Conservation (phyloP, 2,329 filamentous ascomycete species). For the Penicillium glabrum region DNA sequence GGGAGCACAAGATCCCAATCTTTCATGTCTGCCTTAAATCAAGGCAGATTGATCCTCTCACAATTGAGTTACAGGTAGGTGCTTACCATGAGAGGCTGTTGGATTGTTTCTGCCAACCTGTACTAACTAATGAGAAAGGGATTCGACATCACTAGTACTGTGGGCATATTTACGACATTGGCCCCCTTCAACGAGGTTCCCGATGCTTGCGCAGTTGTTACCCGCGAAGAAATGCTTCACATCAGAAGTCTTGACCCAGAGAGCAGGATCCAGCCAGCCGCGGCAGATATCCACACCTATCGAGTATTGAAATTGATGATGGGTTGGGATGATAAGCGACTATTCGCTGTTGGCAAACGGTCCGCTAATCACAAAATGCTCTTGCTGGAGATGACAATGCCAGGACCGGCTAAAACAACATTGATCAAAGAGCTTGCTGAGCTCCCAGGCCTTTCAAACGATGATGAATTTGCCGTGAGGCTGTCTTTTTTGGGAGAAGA, state of each 20-base stretch:
- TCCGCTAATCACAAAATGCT: slow-evolving; percentile 20
- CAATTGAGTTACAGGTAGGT: neutral
- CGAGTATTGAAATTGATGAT: slow-evolving; percentile 29
- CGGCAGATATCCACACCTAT: slow-evolving; percentile 26
- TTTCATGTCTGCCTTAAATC: neutral
- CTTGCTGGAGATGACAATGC: slow-evolving; percentile 23
- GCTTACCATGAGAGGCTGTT: neutral
- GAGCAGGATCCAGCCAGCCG: neutral
- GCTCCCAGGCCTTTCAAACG: neutral
- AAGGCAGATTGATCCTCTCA: neutral
- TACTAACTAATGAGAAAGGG: neutral
- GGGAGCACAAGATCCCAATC: neutral
- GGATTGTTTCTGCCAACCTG: neutral
- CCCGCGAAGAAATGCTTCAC: slow-evolving; percentile 27
- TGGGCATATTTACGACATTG: slow-evolving; percentile 31
- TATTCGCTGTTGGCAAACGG: slow-evolving; percentile 26
- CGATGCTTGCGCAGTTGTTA: slow-evolving; percentile 25
- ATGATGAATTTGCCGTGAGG: neutral
- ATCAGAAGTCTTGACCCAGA: slow-evolving; percentile 14
- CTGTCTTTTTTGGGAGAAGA: neutral
- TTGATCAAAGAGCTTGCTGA: neutral
- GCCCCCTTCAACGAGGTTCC: slow-evolving; percentile 20
- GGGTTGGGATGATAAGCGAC: slow-evolving; percentile 14
- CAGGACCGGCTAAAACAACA: neutral
- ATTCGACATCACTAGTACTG: slow-evolving; percentile 6